Base-by-base conservation (phyloP, 495 filamentous ascomycete species). In the Hyphodiscus hymeniophilus region DNA sequence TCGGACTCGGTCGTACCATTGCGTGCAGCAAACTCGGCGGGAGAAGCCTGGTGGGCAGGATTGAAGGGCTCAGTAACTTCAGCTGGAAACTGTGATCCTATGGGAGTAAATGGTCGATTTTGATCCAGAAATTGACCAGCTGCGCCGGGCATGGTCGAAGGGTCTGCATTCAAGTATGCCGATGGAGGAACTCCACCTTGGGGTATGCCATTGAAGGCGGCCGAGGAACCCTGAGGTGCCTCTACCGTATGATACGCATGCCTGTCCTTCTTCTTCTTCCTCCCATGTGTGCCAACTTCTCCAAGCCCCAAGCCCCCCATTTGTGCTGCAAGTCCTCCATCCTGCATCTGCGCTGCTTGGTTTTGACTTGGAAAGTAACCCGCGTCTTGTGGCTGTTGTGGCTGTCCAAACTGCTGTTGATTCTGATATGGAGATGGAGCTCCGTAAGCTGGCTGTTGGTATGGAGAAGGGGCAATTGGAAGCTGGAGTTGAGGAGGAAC, bases 171-270 rank as follows among this genome's bases (percentile, higher is more conserved):
- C 41, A 91, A 63, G 66, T 82, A 89, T 57, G 84, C 73, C n/a
- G 79, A 77, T 5, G 71, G 58, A 3, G 77, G 66, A 11, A 76
- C 77, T 33, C 70, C 72, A 17, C 57, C 63, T 35, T 74, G 71
- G n/a, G 79, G 75, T 49, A 81, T 73, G 45, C 68, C 77, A 64
- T 77, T 83, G 70, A 79, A 86, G 36, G 72, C 67, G 63, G 81
- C 78, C 40, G 87, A 76, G 50, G 75, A 70, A 53, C 70, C 74
- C 24, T 70, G 72, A 3, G 82, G 76, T 36, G 79, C 76, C 51
- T 89, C 92, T 33, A 99, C 77, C 22, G 81, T 78, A 63, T 99
- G 92, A 66, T 94, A 86, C 44, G 87, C 92, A 67, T 95, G 90
- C 28, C 90, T 73, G 56, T 95, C 82, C 74, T 94, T 95, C 77